These are phyloP conservation scores for Amauroascus verrucosus DNA, from an alignment of 2,329 filamentous ascomycete genomes.

Conservation along the genomic window DNA sequence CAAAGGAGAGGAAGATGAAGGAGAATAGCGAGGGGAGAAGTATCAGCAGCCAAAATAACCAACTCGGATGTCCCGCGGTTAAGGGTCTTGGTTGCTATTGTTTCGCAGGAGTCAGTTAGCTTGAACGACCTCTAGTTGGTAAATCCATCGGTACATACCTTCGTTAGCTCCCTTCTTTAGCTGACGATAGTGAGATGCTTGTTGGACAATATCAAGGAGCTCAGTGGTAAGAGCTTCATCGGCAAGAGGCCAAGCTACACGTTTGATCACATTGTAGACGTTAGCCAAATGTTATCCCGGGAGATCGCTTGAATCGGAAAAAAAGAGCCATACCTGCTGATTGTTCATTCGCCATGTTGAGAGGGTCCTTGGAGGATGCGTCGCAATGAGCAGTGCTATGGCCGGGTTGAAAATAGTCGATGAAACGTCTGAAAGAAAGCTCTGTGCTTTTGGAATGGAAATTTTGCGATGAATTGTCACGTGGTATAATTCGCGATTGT, in stretches of 20 bases:
- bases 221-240: slow-evolving; percentile 66
- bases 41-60: slow-evolving; percentile 81
- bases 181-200: slow-evolving; percentile 54
- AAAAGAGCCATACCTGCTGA: slow-evolving; percentile 15
- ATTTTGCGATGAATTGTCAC: too few species aligned
- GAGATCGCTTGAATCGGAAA: neutral
- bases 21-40: slow-evolving; percentile 74
- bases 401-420: neutral
- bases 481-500: too few species aligned
- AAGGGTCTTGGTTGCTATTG: slow-evolving; percentile 64
- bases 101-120: slow-evolving; percentile 4
- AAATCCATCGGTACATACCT: slow-evolving; percentile 28
- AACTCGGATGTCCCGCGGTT: slow-evolving; percentile 87
- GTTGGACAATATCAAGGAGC: slow-evolving; percentile 72
- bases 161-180: slow-evolving; percentile 86
- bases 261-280: slow-evolving; percentile 4
- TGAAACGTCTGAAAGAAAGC: neutral
- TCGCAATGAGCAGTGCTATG: slow-evolving; percentile 15
- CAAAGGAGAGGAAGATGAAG: slow-evolving; percentile 80
- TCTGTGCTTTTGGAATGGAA: neutral
- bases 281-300: neutral
- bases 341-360: slow-evolving; percentile 17
- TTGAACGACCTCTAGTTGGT: neutral
- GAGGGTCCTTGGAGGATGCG: slow-evolving; percentile 12
- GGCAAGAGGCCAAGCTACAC: slow-evolving; percentile 64